Base-by-base conservation (phyloP, 768 basidiomycete species). In the Hygrocybe punicea region DNA sequence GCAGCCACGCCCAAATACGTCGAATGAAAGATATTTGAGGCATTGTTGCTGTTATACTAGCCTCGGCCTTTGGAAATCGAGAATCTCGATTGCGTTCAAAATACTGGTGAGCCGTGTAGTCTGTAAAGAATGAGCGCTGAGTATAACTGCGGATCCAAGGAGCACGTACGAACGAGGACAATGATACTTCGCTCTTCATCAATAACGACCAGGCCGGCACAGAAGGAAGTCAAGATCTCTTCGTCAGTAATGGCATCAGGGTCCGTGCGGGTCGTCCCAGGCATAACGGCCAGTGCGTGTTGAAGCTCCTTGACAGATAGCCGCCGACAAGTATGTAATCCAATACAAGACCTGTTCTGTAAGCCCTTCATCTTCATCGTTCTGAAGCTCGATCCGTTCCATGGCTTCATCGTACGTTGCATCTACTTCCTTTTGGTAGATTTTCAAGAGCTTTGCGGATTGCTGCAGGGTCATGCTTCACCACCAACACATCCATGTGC, bases 351-450 rank as follows among this genome's bases (percentile, higher is more conserved):
- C 47, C 9, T 13, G 7, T 21, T 21, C 21, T 3, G 59, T 55
- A 2, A 57, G 19, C 1, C 23, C n/a, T 45, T 35, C 48, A 23
- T 57, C 56, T 11, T 48, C 11, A 6, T 58, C 47, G 37, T 16
- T 9, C 42, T 60, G 56, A 19, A 36, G 14, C 3, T 57, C 35
- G 14, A 60, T 60, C 37, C 56, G n/a, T 3, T 57, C 51, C 51
- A 58, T 57, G 35, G 47, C 46, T 49, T 57, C 35, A 19, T 50
- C 14, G 47, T 58, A 60, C 4, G 36, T 23, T 2, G 25, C 13
- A 4, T 53, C 25, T 34, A 60, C n/a, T 6, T 29, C 29, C 56
- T 19, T 19, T 54, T 10, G 59, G 55, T 17, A 60, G 35, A 21
- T 36, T 44, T 8, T 58, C n/a, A 4, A 60, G 29, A 6, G 49